Base-by-base conservation (phyloP, 352 stramenopile genomes). In the Phytophthora macrochlamydospora region DNA sequence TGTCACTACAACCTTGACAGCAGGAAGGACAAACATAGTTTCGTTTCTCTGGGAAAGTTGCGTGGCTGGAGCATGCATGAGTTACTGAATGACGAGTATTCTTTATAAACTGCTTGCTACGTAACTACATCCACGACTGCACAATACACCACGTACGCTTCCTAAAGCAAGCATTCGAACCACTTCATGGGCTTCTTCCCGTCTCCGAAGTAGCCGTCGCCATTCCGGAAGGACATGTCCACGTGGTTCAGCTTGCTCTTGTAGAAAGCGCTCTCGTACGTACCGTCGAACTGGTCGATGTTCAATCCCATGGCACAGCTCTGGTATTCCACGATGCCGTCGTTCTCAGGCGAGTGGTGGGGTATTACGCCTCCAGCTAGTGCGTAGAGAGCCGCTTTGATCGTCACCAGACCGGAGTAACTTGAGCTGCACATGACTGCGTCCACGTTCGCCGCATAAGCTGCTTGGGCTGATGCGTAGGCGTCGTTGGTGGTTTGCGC, bases 131-230 rank as follows among this genome's bases (percentile, higher is more conserved):
- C 18, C 18, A 24, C 18, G 18, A 24, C 18, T 24, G 18, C 18
- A 24, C 18, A 24, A 24, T 24, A 24, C 18, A 24, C 0, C 18
- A 24, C 18, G 18, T 24, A 24, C 18, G 18, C 18, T 24, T 24
- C 18, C 18, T 24, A 87, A 35, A 91, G 55, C 8, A 85, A 50
- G 49, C 83, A 92, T 55, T 90, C 77, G 49, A 92, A 85, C 83
- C 83, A 92, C 55, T 89, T 90, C 30, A 87, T 40, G 0, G 83
- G 83, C 61, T 87, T 92, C 58, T 85, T 76, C 12, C 67, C 46
- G 13, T 78, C 62, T 43, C 74, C 66, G 38, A 85, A 81, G 38
- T 85, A 58, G 3, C 73, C 75, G 57, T 92, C 83, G 6, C 81
- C 81, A 58, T 88, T 76, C 48, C 70, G 76, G 65, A 90, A 88